These are phyloP conservation scores for Zygosaccharomyces sapae DNA, from an alignment of 1,139 yeast genomes.

Conservation along the genomic window DNA sequence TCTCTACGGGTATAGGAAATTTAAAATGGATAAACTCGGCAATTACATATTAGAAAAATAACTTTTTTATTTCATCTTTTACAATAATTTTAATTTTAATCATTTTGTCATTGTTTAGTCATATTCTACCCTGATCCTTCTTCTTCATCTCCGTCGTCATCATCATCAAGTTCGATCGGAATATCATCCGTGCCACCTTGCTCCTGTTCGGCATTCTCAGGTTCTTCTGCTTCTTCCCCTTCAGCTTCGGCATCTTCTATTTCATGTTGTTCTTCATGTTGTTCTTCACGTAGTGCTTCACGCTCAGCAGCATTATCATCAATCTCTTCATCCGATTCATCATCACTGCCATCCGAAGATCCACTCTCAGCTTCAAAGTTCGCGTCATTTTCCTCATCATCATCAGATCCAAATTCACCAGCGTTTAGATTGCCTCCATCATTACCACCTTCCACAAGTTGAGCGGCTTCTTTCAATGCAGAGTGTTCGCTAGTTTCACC, in stretches of 20 bases:
- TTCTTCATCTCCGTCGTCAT: conserved; percentile 41
- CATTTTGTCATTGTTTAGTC: conserved; percentile 16
- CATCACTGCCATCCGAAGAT: conserved; percentile 38
- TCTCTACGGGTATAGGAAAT: conserved; percentile 55
- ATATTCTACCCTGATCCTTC: conserved; percentile 43
- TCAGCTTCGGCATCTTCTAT: conserved; percentile 29
- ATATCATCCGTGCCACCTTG: conserved; percentile 26
- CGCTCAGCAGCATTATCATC: conserved; percentile 1
- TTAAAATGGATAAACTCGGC: conserved; percentile 75
- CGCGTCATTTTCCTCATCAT: conserved; percentile 35
- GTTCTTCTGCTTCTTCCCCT: conserved; percentile 29
- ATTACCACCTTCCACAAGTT: conserved; percentile 34
- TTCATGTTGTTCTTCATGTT: conserved; percentile 23
- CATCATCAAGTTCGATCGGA: conserved; percentile 28
- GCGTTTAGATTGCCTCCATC: conserved; percentile 28
- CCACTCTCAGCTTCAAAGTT: conserved; percentile 38
- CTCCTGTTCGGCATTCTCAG: conserved; percentile 27
- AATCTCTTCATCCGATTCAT: conserved; percentile 31
- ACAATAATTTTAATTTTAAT: too few species aligned
- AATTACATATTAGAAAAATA: conserved; percentile 60
- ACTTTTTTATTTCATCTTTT: background rate
- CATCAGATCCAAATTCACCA: conserved; percentile 38
- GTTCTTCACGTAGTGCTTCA: conserved; percentile 27
- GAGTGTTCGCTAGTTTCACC: conserved; percentile 26
- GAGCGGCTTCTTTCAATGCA: conserved; percentile 43